Evolutionary conservation across 2,329 filamentous ascomycete species (phyloP).

Genomic region (Sporothrix inflata): DNA sequence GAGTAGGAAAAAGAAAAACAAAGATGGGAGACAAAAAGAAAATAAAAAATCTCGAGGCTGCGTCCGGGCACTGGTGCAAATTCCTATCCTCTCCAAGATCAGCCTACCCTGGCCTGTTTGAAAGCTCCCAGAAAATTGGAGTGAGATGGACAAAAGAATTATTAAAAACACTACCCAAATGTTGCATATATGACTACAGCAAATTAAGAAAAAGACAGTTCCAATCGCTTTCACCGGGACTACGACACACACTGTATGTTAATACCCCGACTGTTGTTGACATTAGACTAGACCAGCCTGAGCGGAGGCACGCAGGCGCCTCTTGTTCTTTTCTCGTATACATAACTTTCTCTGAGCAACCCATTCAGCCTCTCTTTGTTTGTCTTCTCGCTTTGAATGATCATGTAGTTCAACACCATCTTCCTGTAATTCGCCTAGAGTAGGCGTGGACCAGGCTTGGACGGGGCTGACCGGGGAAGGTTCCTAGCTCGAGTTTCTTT

Average conservation of each 20-base stretch:
- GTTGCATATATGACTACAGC: background rate
- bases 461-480: background rate
- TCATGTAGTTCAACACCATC: too few relatives aligned
- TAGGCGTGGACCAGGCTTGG: background rate
- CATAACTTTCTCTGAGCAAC: too few relatives aligned
- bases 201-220: background rate
- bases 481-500: background rate
- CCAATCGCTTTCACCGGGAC: background rate
- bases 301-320: too few relatives aligned
- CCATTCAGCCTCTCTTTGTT: too few relatives aligned
- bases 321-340: too few relatives aligned
- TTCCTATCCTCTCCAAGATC: background rate
- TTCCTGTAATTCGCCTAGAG: background rate
- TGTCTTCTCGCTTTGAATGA: too few relatives aligned
- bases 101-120: too few relatives aligned
- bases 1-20: background rate
- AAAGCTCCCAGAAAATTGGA: too few relatives aligned
- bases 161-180: background rate
- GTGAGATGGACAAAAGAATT: background rate
- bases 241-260: too few relatives aligned
- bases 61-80: background rate
- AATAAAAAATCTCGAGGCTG: background rate
- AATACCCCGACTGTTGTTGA: too few relatives aligned
- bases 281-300: too few relatives aligned
- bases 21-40: background rate